These are phyloP conservation scores for Exophiala dermatitidis DNA, from an alignment of 2,329 filamentous ascomycete genomes.

Conservation along the genomic window DNA sequence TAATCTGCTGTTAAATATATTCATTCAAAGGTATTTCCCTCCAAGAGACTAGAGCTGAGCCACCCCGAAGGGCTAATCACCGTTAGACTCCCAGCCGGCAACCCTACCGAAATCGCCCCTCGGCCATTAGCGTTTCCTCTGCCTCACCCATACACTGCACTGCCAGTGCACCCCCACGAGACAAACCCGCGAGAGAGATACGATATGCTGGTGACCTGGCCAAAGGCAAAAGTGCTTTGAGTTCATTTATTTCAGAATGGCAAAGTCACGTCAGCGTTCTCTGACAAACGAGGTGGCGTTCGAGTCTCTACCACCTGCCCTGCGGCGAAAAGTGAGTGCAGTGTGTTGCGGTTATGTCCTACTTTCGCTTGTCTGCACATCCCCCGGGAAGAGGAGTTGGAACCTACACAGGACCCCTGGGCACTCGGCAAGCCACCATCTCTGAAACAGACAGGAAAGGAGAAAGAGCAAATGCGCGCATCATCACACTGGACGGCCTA, in stretches of 20 bases:
- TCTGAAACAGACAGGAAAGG: not conserved
- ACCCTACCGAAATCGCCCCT: too few species aligned
- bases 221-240: not conserved
- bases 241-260: constrained; percentile 10
- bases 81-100: too few species aligned
- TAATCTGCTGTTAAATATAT: too few species aligned
- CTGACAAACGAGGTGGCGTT: constrained; percentile 34
- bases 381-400: not conserved
- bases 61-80: too few species aligned
- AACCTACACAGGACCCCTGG: not conserved
- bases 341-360: constrained; percentile 3
- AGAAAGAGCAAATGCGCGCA: not conserved
- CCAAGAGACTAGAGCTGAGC: too few species aligned
- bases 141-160: too few species aligned
- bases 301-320: constrained; percentile 48
- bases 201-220: not conserved
- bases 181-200: not conserved
- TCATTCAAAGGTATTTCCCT: too few species aligned
- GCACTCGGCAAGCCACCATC: not conserved
- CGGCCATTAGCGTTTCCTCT: too few species aligned
- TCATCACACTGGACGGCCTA: not conserved
- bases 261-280: constrained; percentile 12
- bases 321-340: constrained; percentile 51
- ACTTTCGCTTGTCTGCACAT: constrained; percentile 8
- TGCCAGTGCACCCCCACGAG: not conserved